Base-by-base conservation (phyloP, 2,329 filamentous ascomycete genomes). In the Aspergillus quadricinctus region DNA sequence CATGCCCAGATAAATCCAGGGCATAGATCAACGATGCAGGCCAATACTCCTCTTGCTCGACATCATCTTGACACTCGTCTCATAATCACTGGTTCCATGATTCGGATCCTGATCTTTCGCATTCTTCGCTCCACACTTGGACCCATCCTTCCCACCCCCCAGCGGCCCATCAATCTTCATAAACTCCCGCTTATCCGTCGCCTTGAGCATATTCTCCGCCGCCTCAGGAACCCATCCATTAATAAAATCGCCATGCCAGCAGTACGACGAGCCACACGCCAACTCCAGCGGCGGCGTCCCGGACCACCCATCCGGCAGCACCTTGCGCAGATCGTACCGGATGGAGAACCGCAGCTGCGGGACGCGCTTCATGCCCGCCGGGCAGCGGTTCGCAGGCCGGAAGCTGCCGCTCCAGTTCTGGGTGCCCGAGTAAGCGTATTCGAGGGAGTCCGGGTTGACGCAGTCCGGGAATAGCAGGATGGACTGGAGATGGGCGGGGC, bases 281-380 rank as follows among this genome's bases (percentile, higher is more conserved):
- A 60, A 35, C 51, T 55, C 49, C 11, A 60, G 49, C 7, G 60
- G 60, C 14, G 58, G 49, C 2, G 55, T 31, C 1, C 58, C 61
- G 1, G 28, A 41, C 61, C 60, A 62, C 1, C 61, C 61, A 40
- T 61, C 48, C 7, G 61, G 60, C 10, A 62, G 40, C 9, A 58
- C 10, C 1, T 28, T 49, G 11, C 53, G 49, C 17, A 57, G 25
- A 41, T 62, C 61, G 28, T 58, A 64, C 3, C 61, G 60, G 17
- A 62, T 52, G 4, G 60, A 62, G 57, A 62, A 64, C 6, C 61
- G 53, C 23, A 61, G 43, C 28, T 50, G 55, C 6, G 61, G 60
- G 35, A 62, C 57, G 1, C 56, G 53, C 5, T 57, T 46, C 61
- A 64, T 62, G 10, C 52, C 56, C 1, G 48, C 35, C 0, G 61